Evolutionary conservation across 1,139 yeast genomes (phyloP).

Genomic region (Pneumocystis jirovecii): DNA sequence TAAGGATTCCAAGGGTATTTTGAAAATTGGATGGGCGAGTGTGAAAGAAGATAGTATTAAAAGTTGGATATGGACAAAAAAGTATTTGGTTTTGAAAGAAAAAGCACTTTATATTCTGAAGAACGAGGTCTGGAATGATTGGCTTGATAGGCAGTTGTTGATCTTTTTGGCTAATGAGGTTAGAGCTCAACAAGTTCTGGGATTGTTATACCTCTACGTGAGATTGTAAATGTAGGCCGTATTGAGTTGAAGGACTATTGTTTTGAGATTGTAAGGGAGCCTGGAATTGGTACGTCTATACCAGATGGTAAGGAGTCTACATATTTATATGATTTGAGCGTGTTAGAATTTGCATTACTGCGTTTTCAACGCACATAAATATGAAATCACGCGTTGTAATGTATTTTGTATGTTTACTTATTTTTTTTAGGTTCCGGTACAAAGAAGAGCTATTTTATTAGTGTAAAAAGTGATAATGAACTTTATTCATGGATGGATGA

Average conservation of each 20-base stretch:
- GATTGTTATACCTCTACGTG: constrained; percentile 34
- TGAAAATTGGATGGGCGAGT: constrained; percentile 67
- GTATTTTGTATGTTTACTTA: not conserved
- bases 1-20: constrained; percentile 8
- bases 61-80: constrained; percentile 82
- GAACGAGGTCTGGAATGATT: constrained; percentile 39
- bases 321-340: not conserved
- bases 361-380: not conserved
- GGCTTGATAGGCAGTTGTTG: not conserved
- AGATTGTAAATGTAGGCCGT: constrained; percentile 43
- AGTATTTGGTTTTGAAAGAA: constrained; percentile 64
- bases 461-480: constrained; percentile 67
- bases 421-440: constrained; percentile 16
- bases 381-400: not conserved
- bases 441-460: constrained; percentile 42
- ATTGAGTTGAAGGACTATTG: constrained; percentile 55
- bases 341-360: not conserved
- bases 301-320: not conserved
- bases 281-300: constrained; percentile 24
- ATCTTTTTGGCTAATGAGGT: not conserved
- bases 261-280: constrained; percentile 58
- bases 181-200: constrained; percentile 9
- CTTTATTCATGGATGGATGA: constrained; percentile 85
- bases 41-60: constrained; percentile 70
- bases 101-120: constrained; percentile 62